Conservation (phyloP, 2,329 filamentous ascomycete species). For the Paecilomyces sp. region DNA sequence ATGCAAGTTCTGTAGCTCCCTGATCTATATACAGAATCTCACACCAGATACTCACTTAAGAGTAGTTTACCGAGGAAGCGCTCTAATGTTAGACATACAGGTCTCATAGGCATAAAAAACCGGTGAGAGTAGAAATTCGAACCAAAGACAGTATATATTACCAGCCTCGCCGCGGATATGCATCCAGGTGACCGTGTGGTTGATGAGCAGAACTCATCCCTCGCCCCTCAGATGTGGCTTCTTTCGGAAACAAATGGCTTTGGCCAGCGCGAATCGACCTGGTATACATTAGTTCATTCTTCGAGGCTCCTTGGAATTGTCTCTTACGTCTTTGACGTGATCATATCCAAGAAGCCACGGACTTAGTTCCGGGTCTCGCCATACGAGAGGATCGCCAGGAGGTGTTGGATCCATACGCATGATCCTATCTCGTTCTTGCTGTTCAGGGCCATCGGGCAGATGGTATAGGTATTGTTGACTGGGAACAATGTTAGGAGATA, state of each 20-base stretch:
- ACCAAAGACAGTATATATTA: not conserved
- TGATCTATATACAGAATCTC: not conserved
- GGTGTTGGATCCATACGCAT: constrained; percentile 32
- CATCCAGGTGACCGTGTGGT: not conserved
- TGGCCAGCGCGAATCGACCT: not conserved
- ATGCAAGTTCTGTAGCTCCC: not conserved
- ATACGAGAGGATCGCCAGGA: constrained; percentile 35
- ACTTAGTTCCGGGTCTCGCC: constrained; percentile 35
- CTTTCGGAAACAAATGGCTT: not conserved
- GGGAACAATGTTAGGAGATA: not conserved
- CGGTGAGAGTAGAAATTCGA: not conserved
- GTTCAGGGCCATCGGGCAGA: constrained; percentile 51
- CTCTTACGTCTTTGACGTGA: constrained; percentile 28
- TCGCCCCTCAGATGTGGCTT: not conserved
- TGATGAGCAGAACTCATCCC: not conserved
- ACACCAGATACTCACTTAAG: not conserved
- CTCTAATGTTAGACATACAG: not conserved
- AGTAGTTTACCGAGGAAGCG: not conserved
- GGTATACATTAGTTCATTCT: not conserved
- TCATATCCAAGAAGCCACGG: constrained; percentile 36
- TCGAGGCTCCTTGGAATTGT: not conserved
- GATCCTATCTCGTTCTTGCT: constrained; percentile 45
- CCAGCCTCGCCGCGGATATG: not conserved
- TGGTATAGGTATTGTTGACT: constrained; percentile 57
- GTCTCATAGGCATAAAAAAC: not conserved